Evolutionary conservation across 164 flowering plant genomes (phyloP).

Genomic region (Nymphaea thermarum): DNA sequence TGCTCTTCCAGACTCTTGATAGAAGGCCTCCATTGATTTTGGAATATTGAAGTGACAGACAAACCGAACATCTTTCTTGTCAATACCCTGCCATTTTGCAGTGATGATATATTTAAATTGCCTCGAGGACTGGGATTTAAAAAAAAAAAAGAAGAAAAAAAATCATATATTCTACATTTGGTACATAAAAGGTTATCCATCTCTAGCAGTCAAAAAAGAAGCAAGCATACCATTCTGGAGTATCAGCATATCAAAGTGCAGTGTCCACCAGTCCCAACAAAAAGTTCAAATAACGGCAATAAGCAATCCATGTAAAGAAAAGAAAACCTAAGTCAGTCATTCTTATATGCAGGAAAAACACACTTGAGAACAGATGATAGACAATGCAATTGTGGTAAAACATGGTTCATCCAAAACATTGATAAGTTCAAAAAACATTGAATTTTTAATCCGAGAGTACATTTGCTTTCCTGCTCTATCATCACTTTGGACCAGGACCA

Average conservation of each 20-base stretch:
- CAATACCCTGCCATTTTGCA: slow-evolving; percentile 56
- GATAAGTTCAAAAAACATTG: no score
- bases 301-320: background rate
- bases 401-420: background rate
- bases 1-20: slow-evolving; percentile 99
- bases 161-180: background rate
- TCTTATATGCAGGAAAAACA: background rate
- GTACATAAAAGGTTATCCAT: background rate
- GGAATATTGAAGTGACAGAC: slow-evolving; percentile 93
- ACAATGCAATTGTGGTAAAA: background rate
- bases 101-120: background rate
- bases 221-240: slow-evolving; percentile 67
- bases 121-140: background rate
- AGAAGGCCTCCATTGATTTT: slow-evolving; percentile 92
- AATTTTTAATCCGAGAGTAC: background rate
- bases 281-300: background rate
- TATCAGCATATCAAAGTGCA: slow-evolving; percentile 14
- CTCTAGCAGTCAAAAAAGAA: slow-evolving; percentile 1
- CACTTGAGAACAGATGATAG: background rate
- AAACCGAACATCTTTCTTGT: slow-evolving; percentile 75
- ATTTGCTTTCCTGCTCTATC: background rate
- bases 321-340: background rate
- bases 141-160: no score
- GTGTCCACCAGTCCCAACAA: slow-evolving; percentile 5
- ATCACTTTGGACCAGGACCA: background rate